phyloP scores from a whole-genome alignment of 441 rosid species.

The Viola pubescens region DNA sequence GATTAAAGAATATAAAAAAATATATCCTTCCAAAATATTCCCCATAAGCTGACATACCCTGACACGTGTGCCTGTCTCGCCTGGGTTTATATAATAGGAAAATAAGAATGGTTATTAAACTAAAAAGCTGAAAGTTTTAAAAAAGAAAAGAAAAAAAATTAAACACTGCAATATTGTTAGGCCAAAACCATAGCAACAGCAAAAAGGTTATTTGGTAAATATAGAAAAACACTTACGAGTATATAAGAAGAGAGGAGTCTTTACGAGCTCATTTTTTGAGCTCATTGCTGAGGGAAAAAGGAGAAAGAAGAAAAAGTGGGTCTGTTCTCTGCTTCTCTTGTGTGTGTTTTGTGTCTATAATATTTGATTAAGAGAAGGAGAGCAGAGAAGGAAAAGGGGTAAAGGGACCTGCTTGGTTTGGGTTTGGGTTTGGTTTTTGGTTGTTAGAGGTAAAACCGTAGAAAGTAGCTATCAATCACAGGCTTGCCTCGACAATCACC shows the following conservation, averaged over 20 bases:
- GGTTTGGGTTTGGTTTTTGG: not conserved
- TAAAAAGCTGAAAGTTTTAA: too few species aligned
- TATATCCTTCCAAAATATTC: too few species aligned
- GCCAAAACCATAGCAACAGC: too few species aligned
- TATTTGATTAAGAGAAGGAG: not conserved
- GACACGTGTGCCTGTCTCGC: too few species aligned
- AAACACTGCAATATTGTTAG: too few species aligned
- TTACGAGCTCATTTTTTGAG: not conserved
- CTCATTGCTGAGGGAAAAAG: too few species aligned
- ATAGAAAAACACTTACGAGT: not conserved
- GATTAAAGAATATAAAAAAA: too few species aligned
- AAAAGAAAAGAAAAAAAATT: too few species aligned
- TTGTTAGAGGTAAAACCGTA: not conserved
- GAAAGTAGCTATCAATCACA: slow-evolving; percentile 22
- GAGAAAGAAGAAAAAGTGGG: not conserved
- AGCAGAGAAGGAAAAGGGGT: not conserved
- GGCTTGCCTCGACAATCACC: slow-evolving; percentile 25
- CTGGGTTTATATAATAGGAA: too few species aligned
- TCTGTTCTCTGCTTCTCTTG: not conserved
- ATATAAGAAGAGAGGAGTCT: not conserved
- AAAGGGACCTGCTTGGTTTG: not conserved
- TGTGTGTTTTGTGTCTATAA: not conserved
- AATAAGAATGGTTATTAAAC: too few species aligned
- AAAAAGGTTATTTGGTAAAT: too few species aligned
- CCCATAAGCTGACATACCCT: too few species aligned